Conservation (phyloP, 768 basidiomycete species). For the Mrakia frigida region DNA sequence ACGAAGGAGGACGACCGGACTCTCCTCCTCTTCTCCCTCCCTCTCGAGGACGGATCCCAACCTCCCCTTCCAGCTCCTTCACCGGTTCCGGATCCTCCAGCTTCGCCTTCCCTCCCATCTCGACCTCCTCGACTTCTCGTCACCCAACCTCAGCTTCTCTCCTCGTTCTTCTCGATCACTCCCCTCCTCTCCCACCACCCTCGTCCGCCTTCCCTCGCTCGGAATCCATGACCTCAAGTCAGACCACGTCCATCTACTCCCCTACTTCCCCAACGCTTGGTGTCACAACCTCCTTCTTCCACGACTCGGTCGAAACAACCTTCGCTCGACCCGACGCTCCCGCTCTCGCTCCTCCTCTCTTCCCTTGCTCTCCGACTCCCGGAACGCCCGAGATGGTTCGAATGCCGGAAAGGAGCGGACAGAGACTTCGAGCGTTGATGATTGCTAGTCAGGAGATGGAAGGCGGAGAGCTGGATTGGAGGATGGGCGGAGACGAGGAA, state of each 20-base stretch:
- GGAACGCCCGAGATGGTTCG: slow-evolving; percentile 19
- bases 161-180: neutral
- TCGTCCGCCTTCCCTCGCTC: neutral
- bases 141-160: slow-evolving; percentile 1
- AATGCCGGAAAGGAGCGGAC: neutral
- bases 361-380: slow-evolving; percentile 4
- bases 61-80: neutral
- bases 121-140: neutral
- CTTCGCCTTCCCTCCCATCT: slow-evolving; percentile 20
- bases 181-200: neutral
- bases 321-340: neutral
- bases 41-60: neutral
- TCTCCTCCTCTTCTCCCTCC: neutral
- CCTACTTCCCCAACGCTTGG: slow-evolving; percentile 9
- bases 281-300: slow-evolving; percentile 7
- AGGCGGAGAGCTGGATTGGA: neutral
- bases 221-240: neutral
- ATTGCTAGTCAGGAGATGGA: neutral
- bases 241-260: slow-evolving; percentile 2
- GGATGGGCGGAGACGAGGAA: neutral
- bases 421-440: neutral
- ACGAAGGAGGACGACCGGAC: neutral
- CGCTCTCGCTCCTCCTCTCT: slow-evolving; percentile 11
- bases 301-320: neutral
- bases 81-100: neutral